phyloP scores from a whole-genome alignment of 345 rosid genomes.

The Brassica rapa region DNA sequence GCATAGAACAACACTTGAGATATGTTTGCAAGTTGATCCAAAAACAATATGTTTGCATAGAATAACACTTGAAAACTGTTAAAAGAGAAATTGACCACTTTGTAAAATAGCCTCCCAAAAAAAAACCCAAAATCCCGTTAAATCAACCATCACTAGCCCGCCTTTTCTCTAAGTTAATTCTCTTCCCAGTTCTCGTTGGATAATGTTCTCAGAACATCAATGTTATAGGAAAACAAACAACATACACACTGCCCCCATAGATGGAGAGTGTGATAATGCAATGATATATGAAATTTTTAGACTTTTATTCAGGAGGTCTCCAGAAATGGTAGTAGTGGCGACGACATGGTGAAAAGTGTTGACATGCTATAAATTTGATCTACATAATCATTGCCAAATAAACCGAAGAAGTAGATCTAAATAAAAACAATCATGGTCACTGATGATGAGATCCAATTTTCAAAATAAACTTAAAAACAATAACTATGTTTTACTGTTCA shows the following conservation, averaged over 20 bases:
- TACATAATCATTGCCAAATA: constrained; percentile 4
- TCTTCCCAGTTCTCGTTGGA: background rate
- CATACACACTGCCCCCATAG: background rate
- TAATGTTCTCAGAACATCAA: background rate
- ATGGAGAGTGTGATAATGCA: background rate
- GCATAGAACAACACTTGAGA: background rate
- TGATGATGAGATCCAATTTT: background rate
- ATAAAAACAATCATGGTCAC: background rate
- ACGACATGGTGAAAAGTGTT: constrained; percentile 1
- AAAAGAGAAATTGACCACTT: background rate
- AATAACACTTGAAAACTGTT: background rate
- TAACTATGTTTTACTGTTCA: background rate
- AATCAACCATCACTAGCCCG: background rate
- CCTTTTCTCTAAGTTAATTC: background rate
- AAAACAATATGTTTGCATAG: background rate
- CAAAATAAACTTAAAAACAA: background rate
- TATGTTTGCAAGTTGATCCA: background rate
- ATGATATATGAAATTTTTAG: background rate
- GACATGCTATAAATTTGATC: constrained; percentile 3
- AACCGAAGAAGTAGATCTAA: constrained; percentile 2
- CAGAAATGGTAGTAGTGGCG: constrained; percentile 15
- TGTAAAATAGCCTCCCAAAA: background rate
- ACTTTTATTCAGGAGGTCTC: background rate
- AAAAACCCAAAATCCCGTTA: background rate
- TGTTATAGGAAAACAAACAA: background rate